These are phyloP conservation scores for Trematosphaeria pertusa DNA, from an alignment of 2,329 filamentous ascomycete species.

Conservation along the genomic window DNA sequence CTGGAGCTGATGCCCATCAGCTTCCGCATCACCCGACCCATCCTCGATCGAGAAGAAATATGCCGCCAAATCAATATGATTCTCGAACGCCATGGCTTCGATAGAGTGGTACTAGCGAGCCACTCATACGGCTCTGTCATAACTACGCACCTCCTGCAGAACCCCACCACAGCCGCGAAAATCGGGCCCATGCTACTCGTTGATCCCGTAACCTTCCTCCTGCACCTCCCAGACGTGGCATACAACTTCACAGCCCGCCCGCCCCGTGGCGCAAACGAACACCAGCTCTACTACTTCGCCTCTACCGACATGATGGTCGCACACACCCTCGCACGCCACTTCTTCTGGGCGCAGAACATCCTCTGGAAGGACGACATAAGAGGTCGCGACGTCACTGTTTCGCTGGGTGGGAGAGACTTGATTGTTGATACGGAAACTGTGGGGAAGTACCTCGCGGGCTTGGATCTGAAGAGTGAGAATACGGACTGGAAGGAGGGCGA, in stretches of 20 bases:
- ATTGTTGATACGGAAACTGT: slow-evolving; percentile 69
- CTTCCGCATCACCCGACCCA: slow-evolving; percentile 65
- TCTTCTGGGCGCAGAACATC: slow-evolving; percentile 76
- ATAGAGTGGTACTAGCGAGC: slow-evolving; percentile 65
- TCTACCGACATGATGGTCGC: slow-evolving; percentile 71
- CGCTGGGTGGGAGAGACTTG: slow-evolving; percentile 66
- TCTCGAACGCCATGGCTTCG: slow-evolving; percentile 64
- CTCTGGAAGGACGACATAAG: slow-evolving; percentile 72
- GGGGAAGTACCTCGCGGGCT: slow-evolving; percentile 61
- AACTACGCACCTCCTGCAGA: slow-evolving; percentile 66
- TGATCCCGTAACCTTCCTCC: slow-evolving; percentile 70
- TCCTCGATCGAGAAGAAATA: slow-evolving; percentile 61
- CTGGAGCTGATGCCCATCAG: slow-evolving; percentile 72
- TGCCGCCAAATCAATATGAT: slow-evolving; percentile 64
- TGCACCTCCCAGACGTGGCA: slow-evolving; percentile 73
- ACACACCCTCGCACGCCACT: slow-evolving; percentile 68
- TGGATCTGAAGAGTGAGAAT: slow-evolving; percentile 38
- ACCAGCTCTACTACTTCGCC: slow-evolving; percentile 74
- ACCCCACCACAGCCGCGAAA: slow-evolving; percentile 51
- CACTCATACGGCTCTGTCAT: slow-evolving; percentile 71
- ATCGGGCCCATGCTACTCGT: slow-evolving; percentile 62
- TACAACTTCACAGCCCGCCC: slow-evolving; percentile 66
- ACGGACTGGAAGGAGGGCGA: slow-evolving; percentile 40
- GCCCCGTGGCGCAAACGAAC: slow-evolving; percentile 65
- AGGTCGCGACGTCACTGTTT: slow-evolving; percentile 60